phyloP scores from a whole-genome alignment of 2,329 filamentous ascomycete species.

The Xylaria sp. region DNA sequence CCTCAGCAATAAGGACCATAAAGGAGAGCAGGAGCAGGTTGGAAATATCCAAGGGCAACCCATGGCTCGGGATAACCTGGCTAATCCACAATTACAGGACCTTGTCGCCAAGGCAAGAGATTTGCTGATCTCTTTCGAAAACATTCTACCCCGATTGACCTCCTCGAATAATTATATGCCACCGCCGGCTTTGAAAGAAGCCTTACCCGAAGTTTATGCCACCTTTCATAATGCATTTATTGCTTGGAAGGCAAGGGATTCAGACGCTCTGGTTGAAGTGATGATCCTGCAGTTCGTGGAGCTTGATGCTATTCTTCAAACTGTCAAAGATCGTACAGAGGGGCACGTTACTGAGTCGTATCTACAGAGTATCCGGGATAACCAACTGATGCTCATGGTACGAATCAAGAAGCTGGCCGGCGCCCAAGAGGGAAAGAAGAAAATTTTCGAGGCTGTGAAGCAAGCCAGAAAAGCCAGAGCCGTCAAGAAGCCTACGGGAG shows the following conservation, averaged over 20 bases:
- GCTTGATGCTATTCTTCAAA: slow-evolving; percentile 76
- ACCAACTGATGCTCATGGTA: slow-evolving; percentile 72
- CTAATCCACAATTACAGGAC: slow-evolving; percentile 61
- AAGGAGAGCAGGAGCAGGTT: slow-evolving; percentile 53
- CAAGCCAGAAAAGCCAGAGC: slow-evolving; percentile 62
- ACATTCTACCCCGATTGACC: slow-evolving; percentile 61
- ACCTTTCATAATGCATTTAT: slow-evolving; percentile 75
- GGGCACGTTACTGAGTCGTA: slow-evolving; percentile 71
- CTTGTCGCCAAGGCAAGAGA: slow-evolving; percentile 74
- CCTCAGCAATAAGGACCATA: slow-evolving; percentile 66
- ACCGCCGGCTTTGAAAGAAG: slow-evolving; percentile 55
- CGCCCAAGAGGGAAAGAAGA: slow-evolving; percentile 60
- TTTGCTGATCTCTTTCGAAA: slow-evolving; percentile 72
- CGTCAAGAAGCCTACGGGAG: slow-evolving; percentile 61
- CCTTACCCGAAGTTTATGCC: slow-evolving; percentile 64
- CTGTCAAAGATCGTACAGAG: slow-evolving; percentile 71
- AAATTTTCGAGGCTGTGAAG: slow-evolving; percentile 69
- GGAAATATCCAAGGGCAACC: slow-evolving; percentile 39
- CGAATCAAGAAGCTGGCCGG: slow-evolving; percentile 75
- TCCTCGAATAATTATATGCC: slow-evolving; percentile 62
- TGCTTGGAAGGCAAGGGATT: slow-evolving; percentile 78
- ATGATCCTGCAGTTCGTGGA: slow-evolving; percentile 86
- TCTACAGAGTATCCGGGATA: slow-evolving; percentile 72
- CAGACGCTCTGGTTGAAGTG: slow-evolving; percentile 69
- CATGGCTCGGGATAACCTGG: slow-evolving; percentile 48